These are phyloP conservation scores for Penicillium goetzii DNA, from an alignment of 495 filamentous ascomycete species.

Conservation along the genomic window DNA sequence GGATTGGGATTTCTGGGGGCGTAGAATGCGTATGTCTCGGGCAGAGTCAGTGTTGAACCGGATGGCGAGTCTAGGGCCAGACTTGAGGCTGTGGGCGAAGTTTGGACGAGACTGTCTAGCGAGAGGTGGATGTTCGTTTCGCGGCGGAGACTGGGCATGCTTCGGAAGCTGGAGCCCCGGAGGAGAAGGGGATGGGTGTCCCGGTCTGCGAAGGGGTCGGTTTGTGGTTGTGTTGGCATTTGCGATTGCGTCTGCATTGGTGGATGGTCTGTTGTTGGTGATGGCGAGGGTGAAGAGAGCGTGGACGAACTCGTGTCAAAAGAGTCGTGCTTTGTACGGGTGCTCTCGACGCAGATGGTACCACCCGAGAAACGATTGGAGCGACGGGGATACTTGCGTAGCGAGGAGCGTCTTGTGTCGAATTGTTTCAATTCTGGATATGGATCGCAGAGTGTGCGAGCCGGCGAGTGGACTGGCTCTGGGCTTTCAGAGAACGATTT, in stretches of 20 bases:
- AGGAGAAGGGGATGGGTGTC: conserved; percentile 24
- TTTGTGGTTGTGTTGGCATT: not conserved
- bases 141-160: conserved; percentile 31
- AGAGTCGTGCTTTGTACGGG: conserved; percentile 30
- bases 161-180: conserved; percentile 25
- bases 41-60: conserved; percentile 27
- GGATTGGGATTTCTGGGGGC: not conserved
- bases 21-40: conserved; percentile 5
- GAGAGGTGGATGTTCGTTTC: conserved; percentile 31
- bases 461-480: conserved; percentile 12
- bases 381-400: conserved; percentile 36
- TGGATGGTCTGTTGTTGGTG: conserved; percentile 18
- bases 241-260: not conserved
- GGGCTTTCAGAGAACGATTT: conserved; percentile 29
- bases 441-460: conserved; percentile 19
- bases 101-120: conserved; percentile 33
- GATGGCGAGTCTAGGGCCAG: conserved; percentile 21
- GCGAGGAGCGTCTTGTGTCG: conserved; percentile 28
- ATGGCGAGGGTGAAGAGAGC: conserved; percentile 21
- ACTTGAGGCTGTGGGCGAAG: conserved; percentile 17
- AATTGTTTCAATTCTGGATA: conserved; percentile 21
- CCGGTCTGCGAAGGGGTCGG: conserved; percentile 8
- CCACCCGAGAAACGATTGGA: conserved; percentile 44
- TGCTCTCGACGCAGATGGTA: conserved; percentile 37
- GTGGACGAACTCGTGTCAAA: conserved; percentile 31